These are phyloP conservation scores for Chaetomium sp. DNA, from an alignment of 2,329 filamentous ascomycete species.

Conservation along the genomic window DNA sequence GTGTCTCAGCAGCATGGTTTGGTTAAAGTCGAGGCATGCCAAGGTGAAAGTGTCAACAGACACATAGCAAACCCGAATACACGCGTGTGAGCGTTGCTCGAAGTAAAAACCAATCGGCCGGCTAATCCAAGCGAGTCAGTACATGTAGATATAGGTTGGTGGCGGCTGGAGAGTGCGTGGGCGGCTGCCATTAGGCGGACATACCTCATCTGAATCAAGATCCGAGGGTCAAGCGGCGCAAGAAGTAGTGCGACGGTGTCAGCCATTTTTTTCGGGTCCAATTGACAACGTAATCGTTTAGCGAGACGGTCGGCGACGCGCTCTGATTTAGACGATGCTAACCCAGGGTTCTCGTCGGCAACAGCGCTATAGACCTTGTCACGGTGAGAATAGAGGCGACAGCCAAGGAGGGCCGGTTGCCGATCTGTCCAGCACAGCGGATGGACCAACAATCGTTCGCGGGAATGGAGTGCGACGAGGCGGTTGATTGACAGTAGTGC, in stretches of 20 bases:
- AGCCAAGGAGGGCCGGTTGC: slow-evolving; percentile 2
- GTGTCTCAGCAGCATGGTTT: too few relatives aligned
- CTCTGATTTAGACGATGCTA: background rate
- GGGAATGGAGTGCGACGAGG: slow-evolving; percentile 2
- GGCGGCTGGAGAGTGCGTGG: too few relatives aligned
- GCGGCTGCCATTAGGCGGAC: background rate
- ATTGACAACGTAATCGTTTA: background rate
- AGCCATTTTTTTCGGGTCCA: background rate
- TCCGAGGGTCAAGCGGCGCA: background rate
- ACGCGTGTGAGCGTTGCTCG: too few relatives aligned
- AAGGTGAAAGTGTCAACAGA: too few relatives aligned
- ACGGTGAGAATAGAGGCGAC: background rate
- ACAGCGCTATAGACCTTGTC: background rate
- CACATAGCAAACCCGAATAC: too few relatives aligned
- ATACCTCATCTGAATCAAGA: background rate
- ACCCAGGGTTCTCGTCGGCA: background rate
- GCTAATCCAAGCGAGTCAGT: too few relatives aligned
- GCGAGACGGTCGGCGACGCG: background rate
- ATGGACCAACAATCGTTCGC: slow-evolving; percentile 13
- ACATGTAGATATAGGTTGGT: too few relatives aligned
- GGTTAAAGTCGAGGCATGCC: too few relatives aligned
- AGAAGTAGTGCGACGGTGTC: background rate
- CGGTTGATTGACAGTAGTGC: background rate
- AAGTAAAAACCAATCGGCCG: too few relatives aligned
- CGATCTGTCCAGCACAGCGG: slow-evolving; percentile 10